A percentile compares a stretch with the other conserved stretches of the same genome.
Evolutionary conservation across 768 basidiomycete genomes (phyloP).

Genomic region (Mycena indigotica): DNA sequence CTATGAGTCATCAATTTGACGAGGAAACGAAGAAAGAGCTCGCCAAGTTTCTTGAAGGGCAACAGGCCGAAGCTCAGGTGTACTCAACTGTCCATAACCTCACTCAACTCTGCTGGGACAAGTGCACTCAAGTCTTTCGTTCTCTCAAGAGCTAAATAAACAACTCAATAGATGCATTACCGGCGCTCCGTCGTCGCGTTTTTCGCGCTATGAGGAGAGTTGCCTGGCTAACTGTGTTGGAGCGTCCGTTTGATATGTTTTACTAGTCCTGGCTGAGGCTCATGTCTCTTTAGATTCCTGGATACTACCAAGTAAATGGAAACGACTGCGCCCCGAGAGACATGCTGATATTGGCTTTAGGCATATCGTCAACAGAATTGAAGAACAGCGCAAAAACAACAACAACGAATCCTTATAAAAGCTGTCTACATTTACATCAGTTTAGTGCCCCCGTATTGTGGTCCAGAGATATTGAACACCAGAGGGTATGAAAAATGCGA

Average conservation of each 20-base stretch:
- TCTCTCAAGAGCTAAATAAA: constrained; percentile 2
- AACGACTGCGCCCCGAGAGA: too few relatives aligned
- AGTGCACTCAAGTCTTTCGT: constrained; percentile 54
- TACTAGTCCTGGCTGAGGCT: not conserved
- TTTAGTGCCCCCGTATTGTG: constrained; percentile 34
- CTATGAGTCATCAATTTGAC: constrained; percentile 54
- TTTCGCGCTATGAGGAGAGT: constrained; percentile 76
- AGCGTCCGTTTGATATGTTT: not conserved
- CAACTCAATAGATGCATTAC: constrained; percentile 68
- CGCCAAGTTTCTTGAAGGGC: constrained; percentile 71
- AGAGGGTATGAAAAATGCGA: constrained; percentile 70
- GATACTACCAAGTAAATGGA: too few relatives aligned
- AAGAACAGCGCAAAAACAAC: constrained; percentile 48
- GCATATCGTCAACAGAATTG: constrained; percentile 74
- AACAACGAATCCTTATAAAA: too few relatives aligned
- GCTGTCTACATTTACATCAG: too few relatives aligned
- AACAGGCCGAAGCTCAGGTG: constrained; percentile 73
- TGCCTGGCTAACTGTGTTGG: constrained; percentile 92
- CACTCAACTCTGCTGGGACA: constrained; percentile 90
- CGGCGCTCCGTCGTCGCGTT: constrained; percentile 72
- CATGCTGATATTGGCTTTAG: too few relatives aligned
- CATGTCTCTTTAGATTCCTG: constrained; percentile 57
- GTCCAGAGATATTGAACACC: constrained; percentile 51
- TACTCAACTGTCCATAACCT: constrained; percentile 40
- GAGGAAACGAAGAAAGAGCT: constrained; percentile 91